These are phyloP conservation scores for Tolypocladium tropicale DNA, from an alignment of 2,329 filamentous ascomycete genomes.

Conservation along the genomic window DNA sequence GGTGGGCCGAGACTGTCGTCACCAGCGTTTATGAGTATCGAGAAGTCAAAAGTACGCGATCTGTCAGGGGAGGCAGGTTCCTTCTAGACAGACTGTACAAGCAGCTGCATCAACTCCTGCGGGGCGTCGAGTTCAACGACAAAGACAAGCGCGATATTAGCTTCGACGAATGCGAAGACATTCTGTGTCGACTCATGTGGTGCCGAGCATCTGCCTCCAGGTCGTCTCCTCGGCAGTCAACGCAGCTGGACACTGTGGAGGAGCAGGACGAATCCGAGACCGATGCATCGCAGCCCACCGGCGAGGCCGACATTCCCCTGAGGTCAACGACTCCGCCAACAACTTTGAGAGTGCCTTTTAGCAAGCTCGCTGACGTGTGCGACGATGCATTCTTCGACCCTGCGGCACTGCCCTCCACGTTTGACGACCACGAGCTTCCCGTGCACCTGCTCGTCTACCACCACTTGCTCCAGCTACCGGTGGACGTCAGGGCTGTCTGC, in stretches of 20 bases:
- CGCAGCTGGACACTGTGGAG: slow-evolving; percentile 36
- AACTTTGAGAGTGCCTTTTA: slow-evolving; percentile 57
- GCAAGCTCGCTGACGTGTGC: slow-evolving; percentile 60
- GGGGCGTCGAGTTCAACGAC: slow-evolving; percentile 18
- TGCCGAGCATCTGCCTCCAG: slow-evolving; percentile 37
- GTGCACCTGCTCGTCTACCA: slow-evolving; percentile 68
- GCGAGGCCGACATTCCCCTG: slow-evolving; percentile 32
- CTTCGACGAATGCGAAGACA: slow-evolving; percentile 76
- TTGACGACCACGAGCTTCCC: slow-evolving; percentile 82
- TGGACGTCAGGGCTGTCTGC: slow-evolving; percentile 75
- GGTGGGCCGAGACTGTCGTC: slow-evolving; percentile 82
- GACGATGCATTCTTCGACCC: slow-evolving; percentile 65
- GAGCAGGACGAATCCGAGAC: slow-evolving; percentile 45
- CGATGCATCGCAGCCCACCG: slow-evolving; percentile 14
- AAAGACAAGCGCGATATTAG: slow-evolving; percentile 32
- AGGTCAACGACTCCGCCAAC: slow-evolving; percentile 37
- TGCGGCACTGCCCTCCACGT: slow-evolving; percentile 38
- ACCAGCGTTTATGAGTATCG: slow-evolving; percentile 87
- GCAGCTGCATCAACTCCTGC: slow-evolving; percentile 34
- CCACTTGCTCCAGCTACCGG: slow-evolving; percentile 61
- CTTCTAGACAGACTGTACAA: slow-evolving; percentile 61
- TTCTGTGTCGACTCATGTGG: slow-evolving; percentile 68
- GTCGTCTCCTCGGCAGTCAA: slow-evolving; percentile 25
- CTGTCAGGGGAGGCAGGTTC: slow-evolving; percentile 61
- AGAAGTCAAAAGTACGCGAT: slow-evolving; percentile 62